Evolutionary conservation across 768 basidiomycete species (phyloP).

Genomic region (Amanita jacksonii): DNA sequence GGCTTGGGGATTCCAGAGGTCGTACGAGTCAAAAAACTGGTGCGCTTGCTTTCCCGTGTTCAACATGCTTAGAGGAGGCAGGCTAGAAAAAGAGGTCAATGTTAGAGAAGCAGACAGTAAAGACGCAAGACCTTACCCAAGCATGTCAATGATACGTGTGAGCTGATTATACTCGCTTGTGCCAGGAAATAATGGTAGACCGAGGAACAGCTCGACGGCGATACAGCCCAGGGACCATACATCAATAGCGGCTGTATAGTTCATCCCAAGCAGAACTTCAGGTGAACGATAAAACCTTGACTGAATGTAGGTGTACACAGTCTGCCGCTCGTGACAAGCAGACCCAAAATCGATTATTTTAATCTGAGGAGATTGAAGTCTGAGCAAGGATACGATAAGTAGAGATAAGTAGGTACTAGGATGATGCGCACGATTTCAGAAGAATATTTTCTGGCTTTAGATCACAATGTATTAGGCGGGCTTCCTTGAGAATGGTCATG

Average conservation of each 20-base stretch:
- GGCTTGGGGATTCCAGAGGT: slow-evolving; percentile 52
- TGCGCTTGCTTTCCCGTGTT: slow-evolving; percentile 91
- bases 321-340: slow-evolving; percentile 97
- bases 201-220: slow-evolving; percentile 95
- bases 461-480: slow-evolving; percentile 95
- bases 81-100: slow-evolving; percentile 34
- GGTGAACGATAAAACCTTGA: slow-evolving; percentile 98
- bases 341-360: slow-evolving; percentile 99
- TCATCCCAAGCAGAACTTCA: slow-evolving; percentile 90
- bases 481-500: slow-evolving; percentile 87
- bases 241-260: slow-evolving; percentile 92
- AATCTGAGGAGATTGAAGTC: slow-evolving; percentile 94
- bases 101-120: neutral
- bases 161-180: slow-evolving; percentile 99
- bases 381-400: slow-evolving; percentile 21
- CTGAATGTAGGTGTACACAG: slow-evolving; percentile 99
- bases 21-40: slow-evolving; percentile 84
- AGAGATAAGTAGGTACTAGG: neutral
- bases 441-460: slow-evolving; percentile 98
- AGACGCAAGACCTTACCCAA: slow-evolving; percentile 58
- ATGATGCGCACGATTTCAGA: slow-evolving; percentile 68
- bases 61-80: slow-evolving; percentile 88
- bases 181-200: slow-evolving; percentile 92
- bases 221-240: slow-evolving; percentile 99
- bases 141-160: slow-evolving; percentile 95